A percentile compares a stretch with the other conserved stretches of the same genome.
Conservation (phyloP, 2,329 filamentous ascomycete species). For the Paecilomyces sp. region DNA sequence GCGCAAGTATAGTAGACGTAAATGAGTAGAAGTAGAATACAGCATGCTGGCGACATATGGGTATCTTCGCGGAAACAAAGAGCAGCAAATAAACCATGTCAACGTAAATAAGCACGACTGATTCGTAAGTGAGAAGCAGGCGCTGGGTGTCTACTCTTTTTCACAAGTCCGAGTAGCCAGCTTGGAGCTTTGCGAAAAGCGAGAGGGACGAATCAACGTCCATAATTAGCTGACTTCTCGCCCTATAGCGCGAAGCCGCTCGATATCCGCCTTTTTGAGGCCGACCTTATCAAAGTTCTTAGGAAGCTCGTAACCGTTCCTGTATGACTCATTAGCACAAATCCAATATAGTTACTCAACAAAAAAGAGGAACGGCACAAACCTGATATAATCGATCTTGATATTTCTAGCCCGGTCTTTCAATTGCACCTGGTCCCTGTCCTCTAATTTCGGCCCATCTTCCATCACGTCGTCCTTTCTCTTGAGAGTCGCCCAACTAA, state of each 20-base stretch:
- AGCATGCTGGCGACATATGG: background rate
- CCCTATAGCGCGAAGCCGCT: background rate
- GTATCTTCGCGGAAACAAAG: background rate
- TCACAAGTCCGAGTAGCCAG: background rate
- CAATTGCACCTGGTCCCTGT: slow-evolving; percentile 46
- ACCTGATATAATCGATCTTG: slow-evolving; percentile 40
- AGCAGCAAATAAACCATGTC: background rate
- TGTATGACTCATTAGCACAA: background rate
- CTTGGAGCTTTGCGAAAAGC: background rate
- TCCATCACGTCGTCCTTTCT: slow-evolving; percentile 18
- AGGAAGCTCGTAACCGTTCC: background rate
- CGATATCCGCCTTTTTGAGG: background rate
- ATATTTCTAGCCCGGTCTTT: slow-evolving; percentile 51
- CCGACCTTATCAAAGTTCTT: background rate
- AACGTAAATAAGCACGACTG: background rate
- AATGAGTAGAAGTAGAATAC: background rate
- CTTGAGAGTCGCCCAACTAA: slow-evolving; percentile 42
- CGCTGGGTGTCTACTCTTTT: background rate
- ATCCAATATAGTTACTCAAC: slow-evolving; percentile 4
- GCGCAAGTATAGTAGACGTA: background rate
- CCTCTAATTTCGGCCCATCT: slow-evolving; percentile 23
- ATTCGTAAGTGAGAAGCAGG: background rate
- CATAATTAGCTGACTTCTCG: background rate
- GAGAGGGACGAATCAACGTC: background rate
- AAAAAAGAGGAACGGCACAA: slow-evolving; percentile 14